Conservation (phyloP, 495 filamentous ascomycete species). For the Penicillium macrosclerotiorum region DNA sequence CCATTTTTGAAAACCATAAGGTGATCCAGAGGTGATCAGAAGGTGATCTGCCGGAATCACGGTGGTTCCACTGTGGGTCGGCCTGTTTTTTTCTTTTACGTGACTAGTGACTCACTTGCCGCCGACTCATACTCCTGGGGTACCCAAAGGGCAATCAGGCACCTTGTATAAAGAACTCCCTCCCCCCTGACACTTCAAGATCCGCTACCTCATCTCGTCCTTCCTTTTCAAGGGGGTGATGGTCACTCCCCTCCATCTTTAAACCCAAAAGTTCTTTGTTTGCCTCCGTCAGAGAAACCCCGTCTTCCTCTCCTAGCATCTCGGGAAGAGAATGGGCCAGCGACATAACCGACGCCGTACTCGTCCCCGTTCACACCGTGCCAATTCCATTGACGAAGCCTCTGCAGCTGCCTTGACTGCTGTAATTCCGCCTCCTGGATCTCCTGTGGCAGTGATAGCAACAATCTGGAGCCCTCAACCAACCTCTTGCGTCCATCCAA, state of each 20-base stretch:
- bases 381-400: too few species aligned
- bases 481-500: constrained; percentile 7
- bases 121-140: not conserved
- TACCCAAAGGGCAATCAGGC: too few species aligned
- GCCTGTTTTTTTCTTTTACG: constrained; percentile 4
- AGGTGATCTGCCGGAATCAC: constrained; percentile 13
- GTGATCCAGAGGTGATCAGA: too few species aligned
- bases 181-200: constrained; percentile 15
- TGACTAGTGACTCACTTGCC: constrained; percentile 20
- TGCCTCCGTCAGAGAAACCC: constrained; percentile 7
- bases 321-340: constrained; percentile 41
- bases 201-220: constrained; percentile 42
- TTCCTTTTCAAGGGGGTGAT: constrained; percentile 38
- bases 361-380: constrained; percentile 43
- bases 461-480: constrained; percentile 13
- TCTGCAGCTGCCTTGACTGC: not conserved
- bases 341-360: constrained; percentile 49
- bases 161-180: constrained; percentile 12
- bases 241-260: constrained; percentile 39
- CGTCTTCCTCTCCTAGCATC: not conserved
- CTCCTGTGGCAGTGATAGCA: constrained; percentile 10
- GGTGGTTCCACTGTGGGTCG: constrained; percentile 23
- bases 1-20: constrained; percentile 17
- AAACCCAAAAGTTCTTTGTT: constrained; percentile 14
- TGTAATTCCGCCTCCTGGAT: constrained; percentile 1